A percentile compares a stretch with the other conserved stretches of the same genome.
Conservation (phyloP, 768 basidiomycete genomes). For the Chalciporus sphaerocephalus region DNA sequence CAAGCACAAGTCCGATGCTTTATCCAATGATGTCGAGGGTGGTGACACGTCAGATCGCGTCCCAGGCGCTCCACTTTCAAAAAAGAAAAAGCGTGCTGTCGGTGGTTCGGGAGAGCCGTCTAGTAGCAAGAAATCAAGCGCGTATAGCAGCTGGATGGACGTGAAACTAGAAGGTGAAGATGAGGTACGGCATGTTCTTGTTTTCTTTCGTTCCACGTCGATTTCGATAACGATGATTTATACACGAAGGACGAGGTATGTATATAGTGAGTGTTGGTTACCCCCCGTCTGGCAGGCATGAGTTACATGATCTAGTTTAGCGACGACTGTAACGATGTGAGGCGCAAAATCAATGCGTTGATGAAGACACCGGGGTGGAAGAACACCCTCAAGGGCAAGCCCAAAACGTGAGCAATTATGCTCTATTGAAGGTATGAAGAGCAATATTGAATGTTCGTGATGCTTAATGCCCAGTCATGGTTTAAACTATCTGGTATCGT, state of each 20-base stretch:
- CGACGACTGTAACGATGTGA: too few relatives aligned
- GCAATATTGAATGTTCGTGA: too few relatives aligned
- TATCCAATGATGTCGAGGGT: conserved; percentile 15
- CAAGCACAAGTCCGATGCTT: conserved; percentile 41
- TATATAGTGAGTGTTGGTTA: neutral
- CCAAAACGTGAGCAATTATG: too few relatives aligned
- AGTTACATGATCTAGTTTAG: neutral
- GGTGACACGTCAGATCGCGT: conserved; percentile 13
- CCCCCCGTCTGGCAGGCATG: neutral
- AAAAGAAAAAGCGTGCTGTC: conserved; percentile 33
- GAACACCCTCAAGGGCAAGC: too few relatives aligned
- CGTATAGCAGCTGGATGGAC: conserved; percentile 33
- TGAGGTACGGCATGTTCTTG: conserved; percentile 28
- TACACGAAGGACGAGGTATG: neutral
- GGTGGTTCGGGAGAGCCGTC: conserved; percentile 14
- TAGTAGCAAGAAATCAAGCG: conserved; percentile 15
- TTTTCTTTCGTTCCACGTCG: neutral
- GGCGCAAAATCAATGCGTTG: too few relatives aligned
- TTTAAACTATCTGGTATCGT: too few relatives aligned
- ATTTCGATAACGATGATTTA: neutral
- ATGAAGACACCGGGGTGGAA: too few relatives aligned
- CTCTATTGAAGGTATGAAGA: too few relatives aligned
- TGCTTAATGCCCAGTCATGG: too few relatives aligned
- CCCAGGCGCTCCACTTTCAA: conserved; percentile 19
- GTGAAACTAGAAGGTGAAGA: conserved; percentile 39